phyloP scores from a whole-genome alignment of 2,329 filamentous ascomycete species.

The Cytospora chrysosperma region DNA sequence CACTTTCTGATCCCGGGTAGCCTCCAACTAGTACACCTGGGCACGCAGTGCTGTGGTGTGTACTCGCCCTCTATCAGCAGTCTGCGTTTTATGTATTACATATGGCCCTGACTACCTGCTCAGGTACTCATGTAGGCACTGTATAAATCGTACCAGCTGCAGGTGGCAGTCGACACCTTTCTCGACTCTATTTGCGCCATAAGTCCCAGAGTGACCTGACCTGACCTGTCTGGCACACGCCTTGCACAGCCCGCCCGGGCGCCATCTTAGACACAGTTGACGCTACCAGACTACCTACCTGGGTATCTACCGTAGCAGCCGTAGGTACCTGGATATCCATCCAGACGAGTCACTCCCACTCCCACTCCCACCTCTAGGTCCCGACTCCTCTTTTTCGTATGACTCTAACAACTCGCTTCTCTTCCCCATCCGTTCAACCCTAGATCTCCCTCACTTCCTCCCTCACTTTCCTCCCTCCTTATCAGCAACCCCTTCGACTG shows the following conservation, averaged over 20 bases:
- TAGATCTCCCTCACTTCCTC: constrained; percentile 25
- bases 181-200: background rate
- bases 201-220: background rate
- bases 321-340: background rate
- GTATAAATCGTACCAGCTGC: background rate
- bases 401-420: background rate
- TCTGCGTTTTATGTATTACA: too few relatives aligned
- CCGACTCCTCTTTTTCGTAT: background rate
- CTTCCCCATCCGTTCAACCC: constrained; percentile 13
- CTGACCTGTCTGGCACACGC: background rate
- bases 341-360: background rate
- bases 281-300: background rate
- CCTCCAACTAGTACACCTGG: background rate
- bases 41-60: too few relatives aligned
- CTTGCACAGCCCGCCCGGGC: background rate
- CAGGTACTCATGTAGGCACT: too few relatives aligned
- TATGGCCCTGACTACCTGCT: background rate
- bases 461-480: constrained; percentile 17
- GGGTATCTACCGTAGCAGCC: background rate
- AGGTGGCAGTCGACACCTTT: background rate
- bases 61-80: too few relatives aligned
- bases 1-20: background rate
- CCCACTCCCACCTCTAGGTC: background rate
- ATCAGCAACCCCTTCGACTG: background rate
- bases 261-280: background rate